Evolutionary conservation across 2,329 filamentous ascomycete genomes (phyloP).

Genomic region (Aspergillus neotritici): DNA sequence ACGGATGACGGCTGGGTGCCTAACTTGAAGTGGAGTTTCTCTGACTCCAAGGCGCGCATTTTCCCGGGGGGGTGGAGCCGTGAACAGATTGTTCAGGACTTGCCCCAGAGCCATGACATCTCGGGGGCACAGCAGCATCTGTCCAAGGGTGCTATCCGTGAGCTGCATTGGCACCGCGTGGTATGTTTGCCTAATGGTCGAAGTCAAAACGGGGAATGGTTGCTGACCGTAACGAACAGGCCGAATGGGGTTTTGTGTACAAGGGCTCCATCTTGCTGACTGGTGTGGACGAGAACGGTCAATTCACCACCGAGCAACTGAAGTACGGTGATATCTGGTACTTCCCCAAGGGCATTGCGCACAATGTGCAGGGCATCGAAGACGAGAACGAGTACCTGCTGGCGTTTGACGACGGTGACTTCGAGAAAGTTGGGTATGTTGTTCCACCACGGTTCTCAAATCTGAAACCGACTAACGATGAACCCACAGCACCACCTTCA

Average conservation of each 20-base stretch:
- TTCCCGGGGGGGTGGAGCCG: slow-evolving; percentile 61
- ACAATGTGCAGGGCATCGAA: slow-evolving; percentile 56
- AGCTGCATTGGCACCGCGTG: slow-evolving; percentile 64
- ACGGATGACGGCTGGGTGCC: slow-evolving; percentile 61
- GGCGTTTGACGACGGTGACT: slow-evolving; percentile 62
- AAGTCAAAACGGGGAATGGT: too few species aligned
- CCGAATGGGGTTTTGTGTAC: slow-evolving; percentile 18
- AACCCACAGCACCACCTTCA: slow-evolving; percentile 58
- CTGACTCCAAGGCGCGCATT: slow-evolving; percentile 59
- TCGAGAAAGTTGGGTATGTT: slow-evolving; percentile 55
- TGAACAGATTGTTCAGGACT: slow-evolving; percentile 61
- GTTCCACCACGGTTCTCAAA: too few species aligned
- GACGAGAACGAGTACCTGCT: slow-evolving; percentile 64
- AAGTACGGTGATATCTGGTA: slow-evolving; percentile 59
- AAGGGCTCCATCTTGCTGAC: slow-evolving; percentile 53
- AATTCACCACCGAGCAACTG: slow-evolving; percentile 48
- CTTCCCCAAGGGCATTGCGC: slow-evolving; percentile 60
- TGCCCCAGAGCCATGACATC: slow-evolving; percentile 61
- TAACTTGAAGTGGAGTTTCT: slow-evolving; percentile 66
- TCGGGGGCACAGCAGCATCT: slow-evolving; percentile 64
- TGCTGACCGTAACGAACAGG: too few species aligned
- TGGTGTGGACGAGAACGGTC: slow-evolving; percentile 59
- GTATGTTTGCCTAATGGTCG: slow-evolving; percentile 40
- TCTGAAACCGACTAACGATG: too few species aligned
- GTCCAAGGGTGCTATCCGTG: slow-evolving; percentile 59